Percentiles rank a stretch among this genome's conserved stretches.
Conservation (phyloP, 768 basidiomycete species). For the Amanita fuliginea region DNA sequence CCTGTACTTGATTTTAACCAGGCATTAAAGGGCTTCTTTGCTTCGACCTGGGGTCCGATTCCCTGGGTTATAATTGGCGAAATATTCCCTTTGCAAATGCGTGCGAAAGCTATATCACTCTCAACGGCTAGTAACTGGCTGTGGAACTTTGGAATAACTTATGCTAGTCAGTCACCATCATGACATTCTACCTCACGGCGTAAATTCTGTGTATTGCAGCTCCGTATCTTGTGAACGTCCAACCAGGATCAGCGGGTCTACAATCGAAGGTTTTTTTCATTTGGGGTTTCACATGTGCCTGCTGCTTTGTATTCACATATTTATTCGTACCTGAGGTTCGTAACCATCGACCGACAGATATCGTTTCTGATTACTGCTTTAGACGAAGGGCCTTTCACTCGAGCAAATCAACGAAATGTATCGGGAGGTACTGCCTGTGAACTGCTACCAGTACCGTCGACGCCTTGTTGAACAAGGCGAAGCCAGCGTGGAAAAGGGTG, state of each 20-base stretch:
- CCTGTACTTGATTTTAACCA: slow-evolving; percentile 6
- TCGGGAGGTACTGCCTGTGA: slow-evolving; percentile 47
- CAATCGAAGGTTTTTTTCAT: slow-evolving; percentile 79
- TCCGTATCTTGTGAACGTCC: slow-evolving; percentile 47
- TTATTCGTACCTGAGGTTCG: slow-evolving; percentile 64
- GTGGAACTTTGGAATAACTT: slow-evolving; percentile 70
- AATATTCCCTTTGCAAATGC: slow-evolving; percentile 75
- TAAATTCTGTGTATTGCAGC: slow-evolving; percentile 13
- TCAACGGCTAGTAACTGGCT: slow-evolving; percentile 43
- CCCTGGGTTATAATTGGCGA: slow-evolving; percentile 63
- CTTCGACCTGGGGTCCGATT: slow-evolving; percentile 63
- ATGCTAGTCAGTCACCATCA: slow-evolving; percentile 27
- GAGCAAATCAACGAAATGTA: slow-evolving; percentile 81
- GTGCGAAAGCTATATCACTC: slow-evolving; percentile 75
- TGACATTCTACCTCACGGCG: background rate
- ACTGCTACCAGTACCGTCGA: slow-evolving; percentile 32
- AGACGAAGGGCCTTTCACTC: slow-evolving; percentile 75
- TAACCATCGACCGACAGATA: background rate
- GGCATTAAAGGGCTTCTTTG: slow-evolving; percentile 27
- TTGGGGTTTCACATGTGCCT: slow-evolving; percentile 60
- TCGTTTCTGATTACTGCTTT: slow-evolving; percentile 2
- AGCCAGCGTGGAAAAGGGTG: background rate
- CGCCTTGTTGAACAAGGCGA: slow-evolving; percentile 17
- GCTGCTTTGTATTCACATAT: slow-evolving; percentile 68
- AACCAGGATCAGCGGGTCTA: slow-evolving; percentile 37